These are phyloP conservation scores for Letharia lupina DNA, from an alignment of 495 filamentous ascomycete species.

Conservation along the genomic window DNA sequence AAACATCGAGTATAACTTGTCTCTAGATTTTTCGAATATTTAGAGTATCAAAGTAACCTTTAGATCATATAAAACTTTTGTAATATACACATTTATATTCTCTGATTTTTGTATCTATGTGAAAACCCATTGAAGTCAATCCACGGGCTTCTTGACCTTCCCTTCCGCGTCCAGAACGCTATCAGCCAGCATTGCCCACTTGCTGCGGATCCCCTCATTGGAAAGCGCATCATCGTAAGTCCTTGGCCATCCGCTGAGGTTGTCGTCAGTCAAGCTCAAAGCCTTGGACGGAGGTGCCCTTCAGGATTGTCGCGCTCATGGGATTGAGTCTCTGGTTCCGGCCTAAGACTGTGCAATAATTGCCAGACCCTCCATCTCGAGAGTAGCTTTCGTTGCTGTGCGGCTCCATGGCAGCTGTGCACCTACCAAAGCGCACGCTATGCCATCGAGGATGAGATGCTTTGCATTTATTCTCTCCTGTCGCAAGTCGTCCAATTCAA, in stretches of 20 bases:
- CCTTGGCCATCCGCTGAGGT: conserved; percentile 11
- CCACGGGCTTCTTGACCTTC: conserved; percentile 1
- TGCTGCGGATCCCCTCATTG: conserved; percentile 34
- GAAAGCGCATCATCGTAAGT: conserved; percentile 28
- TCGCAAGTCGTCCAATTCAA: conserved; percentile 25
- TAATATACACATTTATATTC: too few species aligned
- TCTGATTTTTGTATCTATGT: too few species aligned
- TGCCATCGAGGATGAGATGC: conserved; percentile 39
- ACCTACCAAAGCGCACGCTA: conserved; percentile 37
- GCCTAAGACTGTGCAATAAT: conserved; percentile 30
- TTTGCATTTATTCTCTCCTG: conserved; percentile 29
- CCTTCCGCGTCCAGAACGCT: conserved; percentile 27
- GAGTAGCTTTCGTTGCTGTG: conserved; percentile 30
- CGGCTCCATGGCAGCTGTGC: conserved; percentile 37
- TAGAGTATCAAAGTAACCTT: too few species aligned
- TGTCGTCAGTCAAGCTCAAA: conserved; percentile 24
- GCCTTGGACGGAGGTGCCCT: conserved; percentile 21
- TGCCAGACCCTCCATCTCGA: conserved; percentile 32
- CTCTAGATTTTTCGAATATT: too few species aligned
- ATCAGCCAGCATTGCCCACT: conserved; percentile 29
- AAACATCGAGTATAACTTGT: too few species aligned
- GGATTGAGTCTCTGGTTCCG: conserved; percentile 27
- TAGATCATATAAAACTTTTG: too few species aligned
- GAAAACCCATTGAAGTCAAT: not conserved
- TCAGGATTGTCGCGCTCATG: conserved; percentile 20